Evolutionary conservation across 306 rosid genomes (phyloP).

Genomic region (Fragaria ananassa): DNA sequence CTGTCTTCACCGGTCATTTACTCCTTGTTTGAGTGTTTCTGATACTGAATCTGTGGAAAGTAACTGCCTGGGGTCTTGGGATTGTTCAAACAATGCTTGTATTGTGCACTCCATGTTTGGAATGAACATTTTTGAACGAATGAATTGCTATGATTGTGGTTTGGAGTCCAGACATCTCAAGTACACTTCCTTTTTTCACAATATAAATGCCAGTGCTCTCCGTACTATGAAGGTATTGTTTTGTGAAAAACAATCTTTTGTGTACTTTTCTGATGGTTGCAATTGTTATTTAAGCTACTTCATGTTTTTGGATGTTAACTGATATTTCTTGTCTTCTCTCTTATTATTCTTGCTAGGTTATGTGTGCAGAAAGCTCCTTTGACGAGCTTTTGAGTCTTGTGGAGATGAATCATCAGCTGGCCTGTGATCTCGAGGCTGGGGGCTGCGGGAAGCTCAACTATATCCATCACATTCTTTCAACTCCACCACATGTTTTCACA

Average conservation of each 20-base stretch:
- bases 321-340: background rate
- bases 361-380: constrained; percentile 63
- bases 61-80: constrained; percentile 68
- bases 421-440: constrained; percentile 76
- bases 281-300: constrained; percentile 16
- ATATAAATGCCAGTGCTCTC: constrained; percentile 90
- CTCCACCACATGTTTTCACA: constrained; percentile 84
- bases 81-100: constrained; percentile 72
- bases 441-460: constrained; percentile 92
- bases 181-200: constrained; percentile 94
- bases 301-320: constrained; percentile 23
- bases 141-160: constrained; percentile 82
- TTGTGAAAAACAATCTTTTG: background rate
- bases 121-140: constrained; percentile 82
- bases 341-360: constrained; percentile 43
- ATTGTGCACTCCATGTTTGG: constrained; percentile 89
- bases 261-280: constrained; percentile 15
- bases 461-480: constrained; percentile 84
- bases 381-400: constrained; percentile 77
- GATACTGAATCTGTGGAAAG: constrained; percentile 67
- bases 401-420: constrained; percentile 86
- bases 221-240: constrained; percentile 79
- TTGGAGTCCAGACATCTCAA: constrained; percentile 80
- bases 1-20: constrained; percentile 84
- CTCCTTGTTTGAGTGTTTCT: constrained; percentile 50